Conservation (phyloP, 1,139 yeast species). For the Diutina scorzettiae region DNA sequence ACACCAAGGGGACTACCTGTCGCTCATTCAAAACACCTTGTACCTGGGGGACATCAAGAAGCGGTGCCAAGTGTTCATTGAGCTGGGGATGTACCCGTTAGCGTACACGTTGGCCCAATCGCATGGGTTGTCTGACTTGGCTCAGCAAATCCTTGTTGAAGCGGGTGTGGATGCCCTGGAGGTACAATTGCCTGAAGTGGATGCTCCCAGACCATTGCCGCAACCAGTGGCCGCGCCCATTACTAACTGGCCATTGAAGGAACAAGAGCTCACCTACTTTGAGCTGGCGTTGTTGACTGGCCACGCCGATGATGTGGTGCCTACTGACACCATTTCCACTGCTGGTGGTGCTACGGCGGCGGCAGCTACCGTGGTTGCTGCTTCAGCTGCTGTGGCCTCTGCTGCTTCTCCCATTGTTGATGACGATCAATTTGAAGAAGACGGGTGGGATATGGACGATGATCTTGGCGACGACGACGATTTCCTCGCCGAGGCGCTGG, state of each 20-base stretch:
- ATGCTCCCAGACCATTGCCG: conserved; percentile 30
- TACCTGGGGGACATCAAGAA: conserved; percentile 66
- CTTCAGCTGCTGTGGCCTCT: conserved; percentile 33
- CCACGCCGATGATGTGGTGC: conserved; percentile 49
- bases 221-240: conserved; percentile 34
- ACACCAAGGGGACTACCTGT: conserved; percentile 70
- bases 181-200: conserved; percentile 52
- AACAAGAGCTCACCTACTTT: conserved; percentile 63
- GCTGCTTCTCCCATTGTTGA: conserved; percentile 14
- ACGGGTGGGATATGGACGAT: conserved; percentile 46
- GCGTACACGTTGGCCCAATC: conserved; percentile 91
- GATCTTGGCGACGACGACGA: conserved; percentile 22
- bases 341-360: neutral
- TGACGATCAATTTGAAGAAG: conserved; percentile 41
- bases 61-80: conserved; percentile 63
- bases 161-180: conserved; percentile 58
- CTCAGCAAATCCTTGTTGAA: conserved; percentile 56
- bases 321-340: neutral
- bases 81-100: conserved; percentile 74
- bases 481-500: neutral
- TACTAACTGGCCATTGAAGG: conserved; percentile 74
- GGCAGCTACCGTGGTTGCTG: neutral
- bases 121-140: conserved; percentile 68
- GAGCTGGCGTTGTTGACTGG: conserved; percentile 72
- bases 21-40: conserved; percentile 74